Conservation (phyloP, 2,329 filamentous ascomycete species). For the Ascochyta koolunga region DNA sequence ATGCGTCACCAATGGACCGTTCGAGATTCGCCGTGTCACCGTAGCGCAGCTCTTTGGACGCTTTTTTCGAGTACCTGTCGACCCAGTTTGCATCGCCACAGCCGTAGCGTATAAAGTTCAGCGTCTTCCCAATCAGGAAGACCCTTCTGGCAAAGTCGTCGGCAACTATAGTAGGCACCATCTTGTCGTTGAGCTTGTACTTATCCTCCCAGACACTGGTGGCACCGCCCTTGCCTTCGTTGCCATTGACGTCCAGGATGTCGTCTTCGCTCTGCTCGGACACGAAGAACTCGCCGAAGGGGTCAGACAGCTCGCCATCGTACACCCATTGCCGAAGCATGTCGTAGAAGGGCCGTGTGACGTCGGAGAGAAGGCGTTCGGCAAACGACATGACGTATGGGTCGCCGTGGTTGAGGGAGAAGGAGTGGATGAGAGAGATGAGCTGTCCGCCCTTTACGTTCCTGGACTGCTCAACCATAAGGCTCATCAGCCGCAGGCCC, state of each 20-base stretch:
- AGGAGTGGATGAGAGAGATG: slow-evolving; percentile 90
- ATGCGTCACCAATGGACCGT: slow-evolving; percentile 92
- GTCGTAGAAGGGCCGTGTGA: slow-evolving; percentile 94
- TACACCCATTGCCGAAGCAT: slow-evolving; percentile 98
- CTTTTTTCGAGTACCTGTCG: slow-evolving; percentile 89
- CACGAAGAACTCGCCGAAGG: slow-evolving; percentile 94
- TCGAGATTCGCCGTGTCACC: slow-evolving; percentile 92
- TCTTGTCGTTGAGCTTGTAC: slow-evolving; percentile 81
- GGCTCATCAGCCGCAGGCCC: slow-evolving; percentile 88
- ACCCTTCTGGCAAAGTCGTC: slow-evolving; percentile 94
- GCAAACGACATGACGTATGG: slow-evolving; percentile 94
- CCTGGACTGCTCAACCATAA: slow-evolving; percentile 90
- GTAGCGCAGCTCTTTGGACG: slow-evolving; percentile 89
- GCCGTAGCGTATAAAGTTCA: slow-evolving; percentile 97
- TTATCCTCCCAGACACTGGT: slow-evolving; percentile 98
- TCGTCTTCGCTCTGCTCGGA: slow-evolving; percentile 72
- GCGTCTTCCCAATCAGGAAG: slow-evolving; percentile 94
- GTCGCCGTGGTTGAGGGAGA: slow-evolving; percentile 92
- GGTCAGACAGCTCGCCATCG: slow-evolving; percentile 95
- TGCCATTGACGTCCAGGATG: slow-evolving; percentile 48
- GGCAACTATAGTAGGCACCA: slow-evolving; percentile 93
- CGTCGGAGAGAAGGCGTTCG: slow-evolving; percentile 81
- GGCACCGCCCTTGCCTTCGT: slow-evolving; percentile 61
- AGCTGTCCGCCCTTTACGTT: slow-evolving; percentile 85
- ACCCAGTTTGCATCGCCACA: slow-evolving; percentile 96